Evolutionary conservation across 495 filamentous ascomycete species (phyloP).

Genomic region (Tuber aestivum): DNA sequence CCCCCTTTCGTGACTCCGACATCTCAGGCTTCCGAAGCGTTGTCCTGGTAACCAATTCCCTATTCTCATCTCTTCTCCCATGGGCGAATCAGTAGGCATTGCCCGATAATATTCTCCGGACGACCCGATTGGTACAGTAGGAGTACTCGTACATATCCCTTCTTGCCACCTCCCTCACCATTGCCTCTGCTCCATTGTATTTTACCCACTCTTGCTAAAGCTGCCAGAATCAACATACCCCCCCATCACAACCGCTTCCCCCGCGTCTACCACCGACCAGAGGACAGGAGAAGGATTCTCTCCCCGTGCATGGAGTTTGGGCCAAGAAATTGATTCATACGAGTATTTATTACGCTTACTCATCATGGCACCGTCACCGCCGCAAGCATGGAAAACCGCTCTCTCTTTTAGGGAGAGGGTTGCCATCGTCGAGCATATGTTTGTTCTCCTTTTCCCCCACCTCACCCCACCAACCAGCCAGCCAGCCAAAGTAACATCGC

Average conservation of each 20-base stretch:
- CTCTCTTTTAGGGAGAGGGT: conserved; percentile 34
- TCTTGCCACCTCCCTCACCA: background rate
- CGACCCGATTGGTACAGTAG: background rate
- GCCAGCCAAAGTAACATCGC: background rate
- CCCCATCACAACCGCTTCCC: background rate
- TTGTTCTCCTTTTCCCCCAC: conserved; percentile 42
- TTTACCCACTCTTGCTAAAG: background rate
- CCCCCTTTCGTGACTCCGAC: background rate
- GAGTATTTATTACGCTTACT: background rate
- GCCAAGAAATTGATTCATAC: background rate
- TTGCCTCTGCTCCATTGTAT: background rate
- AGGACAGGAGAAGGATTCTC: background rate
- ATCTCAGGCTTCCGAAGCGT: background rate
- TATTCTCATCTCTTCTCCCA: background rate
- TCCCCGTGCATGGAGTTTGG: background rate
- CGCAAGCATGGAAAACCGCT: conserved; percentile 27
- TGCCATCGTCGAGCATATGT: conserved; percentile 44
- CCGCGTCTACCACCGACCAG: background rate
- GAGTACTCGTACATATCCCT: background rate
- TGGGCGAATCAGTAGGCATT: background rate
- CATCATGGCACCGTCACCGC: conserved; percentile 2
- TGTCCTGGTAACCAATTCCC: background rate
- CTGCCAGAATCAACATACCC: background rate
- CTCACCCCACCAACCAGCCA: background rate
- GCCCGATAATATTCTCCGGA: background rate